Evolutionary conservation across 2,329 filamentous ascomycete genomes (phyloP), one percentile per base, ranked within the genome.

Genomic region (Mycosphaerella sp.): DNA sequence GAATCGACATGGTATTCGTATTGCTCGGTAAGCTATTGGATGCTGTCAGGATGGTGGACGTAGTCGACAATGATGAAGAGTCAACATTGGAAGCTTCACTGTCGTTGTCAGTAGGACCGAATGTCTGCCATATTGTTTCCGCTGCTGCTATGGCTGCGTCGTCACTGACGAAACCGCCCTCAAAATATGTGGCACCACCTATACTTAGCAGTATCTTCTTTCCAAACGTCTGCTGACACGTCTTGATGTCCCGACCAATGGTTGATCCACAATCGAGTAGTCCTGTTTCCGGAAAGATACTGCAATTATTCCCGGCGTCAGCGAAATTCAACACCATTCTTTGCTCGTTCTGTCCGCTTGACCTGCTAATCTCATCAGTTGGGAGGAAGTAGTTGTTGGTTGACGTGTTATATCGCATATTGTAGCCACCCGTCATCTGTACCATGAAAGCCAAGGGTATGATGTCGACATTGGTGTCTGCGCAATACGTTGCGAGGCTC

Each of bases 161-260:
- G 1, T 73, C 61, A n/a, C 75, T 78, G 38, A 69, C 64, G 72
- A 87, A 87, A 26, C 84, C 84, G 32, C 82, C 84, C 67, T 87
- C 83, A 14, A 74, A 81, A 68, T 87, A 87, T 1, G 83, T 84
- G 2, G 81, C 81, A 32, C 87, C 86, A 14, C 85, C 86, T 43
- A 90, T 75, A 2, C 86, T 89, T 8, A 90, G 75, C 43, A 88
- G 67, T 60, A 90, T 83, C 1, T 84, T 87, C 71, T 89, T 90
- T 58, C 79, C 79, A 57, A 81, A 72, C 4, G 67, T 70, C 11
- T 70, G 61, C 67, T 90, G 86, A 70, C 86, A 91, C 8, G 76
- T 51, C 17, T 42, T 44, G 11, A 51, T 51, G 31, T 51, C 48
- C 34, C 45, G 7, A 23, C 48, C 48, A 38, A 89, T 78, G 57